Evolutionary conservation across 129 eudicot species (phyloP).

Genomic region (Tanacetum coccineum): DNA sequence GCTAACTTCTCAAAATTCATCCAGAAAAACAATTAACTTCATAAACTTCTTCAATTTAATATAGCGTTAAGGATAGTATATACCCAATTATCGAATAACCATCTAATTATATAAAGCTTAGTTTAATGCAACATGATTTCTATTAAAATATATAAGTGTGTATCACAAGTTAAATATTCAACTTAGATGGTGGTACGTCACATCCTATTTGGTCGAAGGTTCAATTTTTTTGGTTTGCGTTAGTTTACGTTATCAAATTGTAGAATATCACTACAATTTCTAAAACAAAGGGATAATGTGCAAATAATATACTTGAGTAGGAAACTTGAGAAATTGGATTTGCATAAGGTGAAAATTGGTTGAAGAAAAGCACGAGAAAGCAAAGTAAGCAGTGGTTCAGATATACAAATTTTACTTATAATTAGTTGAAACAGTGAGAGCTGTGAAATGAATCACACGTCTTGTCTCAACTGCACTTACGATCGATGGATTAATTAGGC

Average conservation of each 20-base stretch:
- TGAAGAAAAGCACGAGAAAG: conserved; percentile 25
- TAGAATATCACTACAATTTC: too few relatives aligned
- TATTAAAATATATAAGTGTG: conserved; percentile 1
- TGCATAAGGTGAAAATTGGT: background rate
- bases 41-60: background rate
- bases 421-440: conserved; percentile 23
- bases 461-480: conserved; percentile 30
- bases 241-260: conserved; percentile 11
- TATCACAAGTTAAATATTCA: conserved; percentile 16
- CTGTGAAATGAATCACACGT: conserved; percentile 26
- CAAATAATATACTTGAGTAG: background rate
- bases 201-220: conserved; percentile 30
- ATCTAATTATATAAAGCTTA: background rate
- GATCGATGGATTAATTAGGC: conserved; percentile 8
- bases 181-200: conserved; percentile 30
- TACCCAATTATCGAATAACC: background rate
- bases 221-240: conserved; percentile 3
- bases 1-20: too few relatives aligned
- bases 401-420: conserved; percentile 9
- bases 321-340: too few relatives aligned
- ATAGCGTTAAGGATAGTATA: background rate
- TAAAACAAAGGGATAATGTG: background rate
- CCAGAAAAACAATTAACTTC: too few relatives aligned
- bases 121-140: conserved; percentile 19
- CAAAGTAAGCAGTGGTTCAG: conserved; percentile 16